A percentile compares a stretch with the other conserved stretches of the same genome.
Conservation (phyloP, 768 basidiomycete genomes). For the Phallus indusiatus region DNA sequence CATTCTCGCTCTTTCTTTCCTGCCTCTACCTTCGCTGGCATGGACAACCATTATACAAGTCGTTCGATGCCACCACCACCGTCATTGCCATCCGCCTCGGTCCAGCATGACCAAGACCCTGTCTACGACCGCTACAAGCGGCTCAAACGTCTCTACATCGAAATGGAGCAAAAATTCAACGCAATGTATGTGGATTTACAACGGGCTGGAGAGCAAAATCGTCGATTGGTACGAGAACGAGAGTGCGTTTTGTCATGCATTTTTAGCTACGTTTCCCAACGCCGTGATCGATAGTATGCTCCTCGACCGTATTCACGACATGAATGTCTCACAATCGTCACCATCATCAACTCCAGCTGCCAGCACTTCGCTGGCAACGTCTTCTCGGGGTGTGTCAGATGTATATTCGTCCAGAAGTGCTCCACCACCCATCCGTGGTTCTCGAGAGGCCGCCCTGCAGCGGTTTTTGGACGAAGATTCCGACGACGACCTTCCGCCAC, state of each 20-base stretch:
- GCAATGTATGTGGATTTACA: background rate
- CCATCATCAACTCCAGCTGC: background rate
- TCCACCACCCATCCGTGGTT: background rate
- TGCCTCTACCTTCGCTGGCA: background rate
- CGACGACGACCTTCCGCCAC: background rate
- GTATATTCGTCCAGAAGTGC: background rate
- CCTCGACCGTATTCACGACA: conserved; percentile 1
- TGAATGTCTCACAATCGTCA: background rate
- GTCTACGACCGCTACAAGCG: conserved; percentile 1
- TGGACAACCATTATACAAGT: background rate
- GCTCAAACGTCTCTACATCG: conserved; percentile 1
- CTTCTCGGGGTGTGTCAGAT: background rate
- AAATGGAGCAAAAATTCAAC: conserved; percentile 1
- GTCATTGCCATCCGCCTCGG: background rate
- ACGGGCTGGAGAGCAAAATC: conserved; percentile 7
- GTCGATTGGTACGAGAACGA: background rate
- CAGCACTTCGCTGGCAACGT: background rate
- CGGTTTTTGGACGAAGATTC: conserved; percentile 3
- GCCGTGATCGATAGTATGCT: conserved; percentile 3
- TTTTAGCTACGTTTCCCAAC: background rate
- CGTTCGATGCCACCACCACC: background rate
- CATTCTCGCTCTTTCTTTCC: background rate
- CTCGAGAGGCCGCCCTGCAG: conserved; percentile 3
- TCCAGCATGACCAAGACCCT: background rate
- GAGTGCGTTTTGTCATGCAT: background rate